Percentiles rank a stretch among this genome's conserved stretches.
Evolutionary conservation across 805 yeast genomes (phyloP).

Genomic region (Yamadazyma tumulicola): DNA sequence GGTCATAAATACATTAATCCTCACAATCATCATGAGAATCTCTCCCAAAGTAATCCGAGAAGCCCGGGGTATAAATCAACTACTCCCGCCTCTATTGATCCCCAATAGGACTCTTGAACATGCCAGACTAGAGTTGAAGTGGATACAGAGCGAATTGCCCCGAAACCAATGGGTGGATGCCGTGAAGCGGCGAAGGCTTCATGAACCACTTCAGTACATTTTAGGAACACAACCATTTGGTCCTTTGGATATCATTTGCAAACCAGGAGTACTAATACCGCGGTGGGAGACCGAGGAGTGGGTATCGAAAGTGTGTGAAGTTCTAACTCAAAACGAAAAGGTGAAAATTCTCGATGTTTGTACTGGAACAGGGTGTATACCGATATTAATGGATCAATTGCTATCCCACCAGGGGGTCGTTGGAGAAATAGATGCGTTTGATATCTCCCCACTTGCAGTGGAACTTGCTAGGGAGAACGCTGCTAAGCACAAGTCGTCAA

Average conservation of each 20-base stretch:
- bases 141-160: constrained; percentile 64
- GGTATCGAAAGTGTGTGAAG: constrained; percentile 43
- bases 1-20: too few relatives aligned
- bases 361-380: constrained; percentile 87
- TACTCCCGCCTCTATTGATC: constrained; percentile 31
- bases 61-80: constrained; percentile 23
- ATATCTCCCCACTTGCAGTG: constrained; percentile 53
- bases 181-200: constrained; percentile 45
- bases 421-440: constrained; percentile 45
- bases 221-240: constrained; percentile 89
- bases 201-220: constrained; percentile 79
- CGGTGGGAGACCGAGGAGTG: constrained; percentile 97
- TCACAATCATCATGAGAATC: constrained; percentile 27
- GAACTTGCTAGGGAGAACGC: constrained; percentile 47
- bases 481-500: constrained; percentile 4
- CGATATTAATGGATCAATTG: constrained; percentile 43
- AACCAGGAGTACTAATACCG: constrained; percentile 74
- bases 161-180: constrained; percentile 47
- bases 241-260: constrained; percentile 53
- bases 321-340: constrained; percentile 1
- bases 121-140: constrained; percentile 57
- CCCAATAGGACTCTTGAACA: constrained; percentile 27
- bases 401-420: constrained; percentile 8
- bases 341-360: constrained; percentile 62
- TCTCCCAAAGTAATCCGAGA: constrained; percentile 23